Evolutionary conservation across 306 rosid genomes (phyloP).

Genomic region (Cicer cuneatum): DNA sequence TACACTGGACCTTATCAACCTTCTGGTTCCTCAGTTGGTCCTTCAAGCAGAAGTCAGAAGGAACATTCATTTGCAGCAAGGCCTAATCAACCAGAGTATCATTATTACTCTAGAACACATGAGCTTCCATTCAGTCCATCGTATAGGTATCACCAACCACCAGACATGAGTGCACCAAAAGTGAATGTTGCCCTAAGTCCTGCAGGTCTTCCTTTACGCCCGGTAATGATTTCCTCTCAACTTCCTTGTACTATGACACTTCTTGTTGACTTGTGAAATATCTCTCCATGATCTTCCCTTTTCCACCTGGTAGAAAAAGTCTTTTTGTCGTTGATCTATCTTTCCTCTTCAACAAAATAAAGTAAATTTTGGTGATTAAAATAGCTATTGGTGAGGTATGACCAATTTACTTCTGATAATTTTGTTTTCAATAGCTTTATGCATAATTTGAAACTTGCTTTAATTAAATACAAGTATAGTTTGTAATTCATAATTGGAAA

Average conservation of each 20-base stretch:
- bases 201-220: conserved; percentile 88
- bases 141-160: conserved; percentile 86
- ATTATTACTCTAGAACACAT: conserved; percentile 80
- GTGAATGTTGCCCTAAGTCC: conserved; percentile 64
- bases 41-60: conserved; percentile 66
- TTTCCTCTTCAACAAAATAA: conserved; percentile 21
- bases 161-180: conserved; percentile 64
- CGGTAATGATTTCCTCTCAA: conserved; percentile 67
- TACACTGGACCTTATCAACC: conserved; percentile 73
- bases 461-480: conserved; percentile 14
- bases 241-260: conserved; percentile 25
- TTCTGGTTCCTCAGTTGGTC: conserved; percentile 64
- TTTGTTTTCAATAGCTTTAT: conserved; percentile 28
- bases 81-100: conserved; percentile 90
- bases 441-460: conserved; percentile 37
- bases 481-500: conserved; percentile 3
- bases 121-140: conserved; percentile 82
- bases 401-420: conserved; percentile 12
- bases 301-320: conserved; percentile 17
- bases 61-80: conserved; percentile 82
- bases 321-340: conserved; percentile 6
- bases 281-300: conserved; percentile 29
- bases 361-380: conserved; percentile 21
- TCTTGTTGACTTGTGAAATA: conserved; percentile 42
- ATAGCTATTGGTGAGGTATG: conserved; percentile 11